phyloP scores from a whole-genome alignment of 208 protist species.

The Crithidia fasciculata region DNA sequence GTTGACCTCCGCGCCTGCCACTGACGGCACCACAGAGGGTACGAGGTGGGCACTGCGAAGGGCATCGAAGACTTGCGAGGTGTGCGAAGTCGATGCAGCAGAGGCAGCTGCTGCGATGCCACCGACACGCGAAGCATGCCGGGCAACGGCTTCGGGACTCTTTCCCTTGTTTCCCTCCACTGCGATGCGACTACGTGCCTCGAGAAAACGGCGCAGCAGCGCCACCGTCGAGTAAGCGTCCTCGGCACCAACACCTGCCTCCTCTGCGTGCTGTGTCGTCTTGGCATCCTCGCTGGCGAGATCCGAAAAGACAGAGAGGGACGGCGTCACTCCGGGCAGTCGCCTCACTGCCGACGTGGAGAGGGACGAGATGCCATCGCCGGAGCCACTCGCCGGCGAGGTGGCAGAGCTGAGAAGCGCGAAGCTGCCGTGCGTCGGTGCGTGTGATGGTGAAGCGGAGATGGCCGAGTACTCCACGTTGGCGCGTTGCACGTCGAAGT shows the following conservation, averaged over 20 bases:
- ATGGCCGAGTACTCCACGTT: conserved; percentile 16
- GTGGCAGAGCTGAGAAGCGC: not conserved
- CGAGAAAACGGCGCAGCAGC: conserved; percentile 19
- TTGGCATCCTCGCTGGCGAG: conserved; percentile 1
- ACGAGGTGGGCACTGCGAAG: conserved; percentile 15
- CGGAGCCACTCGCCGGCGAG: not conserved
- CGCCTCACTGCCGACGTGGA: not conserved
- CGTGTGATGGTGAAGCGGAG: not conserved
- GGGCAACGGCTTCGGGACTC: not conserved
- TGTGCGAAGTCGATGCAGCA: not conserved
- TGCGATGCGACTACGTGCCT: not conserved
- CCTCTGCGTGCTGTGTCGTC: not conserved
- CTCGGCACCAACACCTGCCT: not conserved
- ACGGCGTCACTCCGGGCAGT: not conserved
- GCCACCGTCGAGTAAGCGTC: conserved; percentile 5
- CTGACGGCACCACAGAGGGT: conserved; percentile 12
- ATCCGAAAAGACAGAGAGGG: conserved; percentile 8
- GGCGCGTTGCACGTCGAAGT: not conserved
- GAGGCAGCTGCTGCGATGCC: not conserved
- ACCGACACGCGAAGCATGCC: too few relatives aligned
- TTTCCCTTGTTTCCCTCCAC: not conserved
- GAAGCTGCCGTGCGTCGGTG: not conserved
- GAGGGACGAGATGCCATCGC: conserved; percentile 1
- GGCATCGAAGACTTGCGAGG: conserved; percentile 15
- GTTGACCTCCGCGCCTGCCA: conserved; percentile 2